Base-by-base conservation (phyloP, 2,329 filamentous ascomycete genomes). In the Neoarthrinium moseri region DNA sequence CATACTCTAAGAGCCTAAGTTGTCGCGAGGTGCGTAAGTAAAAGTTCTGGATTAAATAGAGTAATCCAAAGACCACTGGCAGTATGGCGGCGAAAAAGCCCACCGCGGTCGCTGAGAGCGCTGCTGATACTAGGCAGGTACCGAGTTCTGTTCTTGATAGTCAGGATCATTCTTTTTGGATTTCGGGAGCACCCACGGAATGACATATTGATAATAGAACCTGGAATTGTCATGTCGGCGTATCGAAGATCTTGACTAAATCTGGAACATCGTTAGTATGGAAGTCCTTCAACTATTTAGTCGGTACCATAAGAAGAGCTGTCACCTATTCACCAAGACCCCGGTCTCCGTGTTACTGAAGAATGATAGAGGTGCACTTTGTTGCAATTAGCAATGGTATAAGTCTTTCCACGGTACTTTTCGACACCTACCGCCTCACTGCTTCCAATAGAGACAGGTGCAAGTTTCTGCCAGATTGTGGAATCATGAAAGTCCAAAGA, bases 331-430 rank as follows among this genome's bases (percentile, higher is more conserved):
- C 13, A 48, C 40, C 22, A 52, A 21, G 4, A 52, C 48, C 18
- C 50, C 50, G 4, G 50, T 52, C 18, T 52, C 50, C 2, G 45
- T 57, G 17, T 54, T 50, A 13, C 49, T 47, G 20, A 57, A 52
- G 21, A 56, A 53, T 2, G 47, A 47, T 27, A 57, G 42, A 17
- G 55, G 55, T 15, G 55, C 55, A 8, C 48, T 51, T 15, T 5
- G 4, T 4, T 11, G 3, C 11, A 17, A 22, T 41, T 29, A 45
- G 36, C 22, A 17, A 3, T 21, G 34, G 4, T 17, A n/a, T n/a
- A n/a, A n/a, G n/a, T n/a, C n/a, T n/a, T n/a, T n/a, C n/a, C n/a
- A n/a, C n/a, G n/a, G n/a, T n/a, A n/a, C n/a, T n/a, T n/a, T n/a
- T n/a, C n/a, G n/a, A n/a, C n/a, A 43, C 46, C 5, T 13, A 48